These are phyloP conservation scores for Dactylellina cionopaga DNA, from an alignment of 2,329 filamentous ascomycete species.

Conservation along the genomic window DNA sequence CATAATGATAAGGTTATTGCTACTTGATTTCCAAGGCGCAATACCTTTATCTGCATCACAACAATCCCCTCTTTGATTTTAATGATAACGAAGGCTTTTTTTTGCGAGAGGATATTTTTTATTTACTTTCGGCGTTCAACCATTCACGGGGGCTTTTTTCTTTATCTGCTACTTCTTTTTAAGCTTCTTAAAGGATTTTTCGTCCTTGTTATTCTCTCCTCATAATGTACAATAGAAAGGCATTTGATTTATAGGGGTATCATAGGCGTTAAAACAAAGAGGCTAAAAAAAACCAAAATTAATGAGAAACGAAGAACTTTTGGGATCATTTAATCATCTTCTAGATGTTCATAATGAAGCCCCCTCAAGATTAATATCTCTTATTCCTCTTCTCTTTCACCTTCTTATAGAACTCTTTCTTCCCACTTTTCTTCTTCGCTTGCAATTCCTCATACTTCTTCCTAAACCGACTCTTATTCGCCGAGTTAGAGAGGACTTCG, in stretches of 20 bases:
- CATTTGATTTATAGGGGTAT: slow-evolving; percentile 45
- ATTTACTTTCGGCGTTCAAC: no score
- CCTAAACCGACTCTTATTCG: slow-evolving; percentile 77
- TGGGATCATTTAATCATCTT: background rate
- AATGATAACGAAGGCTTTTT: no score
- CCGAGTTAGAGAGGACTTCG: slow-evolving; percentile 77
- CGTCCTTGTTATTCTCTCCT: background rate
- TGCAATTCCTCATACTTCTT: slow-evolving; percentile 89
- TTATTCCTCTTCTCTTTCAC: slow-evolving; percentile 70
- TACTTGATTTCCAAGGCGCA: background rate
- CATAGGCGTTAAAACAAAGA: slow-evolving; percentile 25
- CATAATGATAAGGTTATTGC: background rate
- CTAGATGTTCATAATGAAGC: background rate
- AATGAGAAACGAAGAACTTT: background rate
- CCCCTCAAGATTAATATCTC: slow-evolving; percentile 8
- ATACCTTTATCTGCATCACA: background rate
- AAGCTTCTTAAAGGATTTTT: background rate
- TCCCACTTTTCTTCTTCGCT: slow-evolving; percentile 81
- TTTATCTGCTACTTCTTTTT: background rate
- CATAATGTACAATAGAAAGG: slow-evolving; percentile 41
- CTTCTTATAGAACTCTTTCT: slow-evolving; percentile 87
- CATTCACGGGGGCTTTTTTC: background rate
- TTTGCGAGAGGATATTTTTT: no score
- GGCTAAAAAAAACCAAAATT: slow-evolving; percentile 23
- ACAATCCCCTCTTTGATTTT: no score